These are phyloP conservation scores for Spergularia azorica DNA, from an alignment of 179 eudicot genomes.

Conservation along the genomic window DNA sequence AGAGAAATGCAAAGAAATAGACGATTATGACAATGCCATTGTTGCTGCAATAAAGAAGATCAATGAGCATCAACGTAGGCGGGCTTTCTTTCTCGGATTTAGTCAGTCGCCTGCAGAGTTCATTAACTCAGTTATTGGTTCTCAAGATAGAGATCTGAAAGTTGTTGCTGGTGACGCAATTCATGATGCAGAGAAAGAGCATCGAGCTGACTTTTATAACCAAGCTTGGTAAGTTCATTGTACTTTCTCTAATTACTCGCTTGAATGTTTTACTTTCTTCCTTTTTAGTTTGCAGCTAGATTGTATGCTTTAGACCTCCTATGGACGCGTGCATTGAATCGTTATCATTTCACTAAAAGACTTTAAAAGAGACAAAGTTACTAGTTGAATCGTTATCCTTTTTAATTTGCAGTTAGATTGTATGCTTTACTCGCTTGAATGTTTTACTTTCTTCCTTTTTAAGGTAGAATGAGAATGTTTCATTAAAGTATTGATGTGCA, in stretches of 20 bases:
- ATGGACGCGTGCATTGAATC: background rate
- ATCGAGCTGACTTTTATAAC: slow-evolving; percentile 63
- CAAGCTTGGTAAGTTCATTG: slow-evolving; percentile 69
- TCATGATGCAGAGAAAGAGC: slow-evolving; percentile 69
- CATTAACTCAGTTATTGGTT: slow-evolving; percentile 67
- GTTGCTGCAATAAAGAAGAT: slow-evolving; percentile 78
- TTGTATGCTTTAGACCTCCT: slow-evolving; percentile 8
- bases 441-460: background rate
- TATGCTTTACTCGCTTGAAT: slow-evolving; percentile 6
- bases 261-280: background rate
- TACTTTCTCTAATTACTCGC: slow-evolving; percentile 1
- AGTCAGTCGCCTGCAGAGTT: slow-evolving; percentile 94
- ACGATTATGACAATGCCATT: slow-evolving; percentile 75
- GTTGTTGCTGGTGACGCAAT: slow-evolving; percentile 69
- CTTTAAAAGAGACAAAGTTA: no score
- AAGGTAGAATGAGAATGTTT: no score
- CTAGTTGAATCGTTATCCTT: no score
- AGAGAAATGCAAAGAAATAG: slow-evolving; percentile 71
- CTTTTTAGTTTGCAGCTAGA: background rate
- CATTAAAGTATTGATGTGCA: no score
- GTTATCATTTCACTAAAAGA: background rate
- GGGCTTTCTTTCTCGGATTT: slow-evolving; percentile 91
- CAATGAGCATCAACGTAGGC: slow-evolving; percentile 69
- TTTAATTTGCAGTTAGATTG: no score
- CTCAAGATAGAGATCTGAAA: slow-evolving; percentile 88